Percentiles rank a stretch among this genome's conserved stretches.
Conservation (phyloP, 176 grass and related monocot species). For the Aegilops longissima region DNA sequence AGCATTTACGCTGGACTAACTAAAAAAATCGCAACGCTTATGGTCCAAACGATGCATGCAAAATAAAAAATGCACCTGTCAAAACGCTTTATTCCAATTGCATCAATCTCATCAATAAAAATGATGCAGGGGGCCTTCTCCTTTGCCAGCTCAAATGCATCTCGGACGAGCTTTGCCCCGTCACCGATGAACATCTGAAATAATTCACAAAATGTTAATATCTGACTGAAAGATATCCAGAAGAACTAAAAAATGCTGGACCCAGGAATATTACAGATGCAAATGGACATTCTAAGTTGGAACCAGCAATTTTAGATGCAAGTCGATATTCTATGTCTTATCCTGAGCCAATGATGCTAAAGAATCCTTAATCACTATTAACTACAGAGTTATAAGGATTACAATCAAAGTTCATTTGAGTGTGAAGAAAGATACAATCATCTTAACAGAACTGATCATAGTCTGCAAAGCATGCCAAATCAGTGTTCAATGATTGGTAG, state of each 20-base stretch:
- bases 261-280: not conserved
- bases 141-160: conserved; percentile 84
- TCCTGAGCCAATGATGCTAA: not conserved
- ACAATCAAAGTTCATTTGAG: not conserved
- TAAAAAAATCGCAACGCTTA: not conserved
- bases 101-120: conserved; percentile 88
- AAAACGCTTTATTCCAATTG: conserved; percentile 83
- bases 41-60: not conserved
- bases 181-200: conserved; percentile 80
- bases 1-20: not conserved
- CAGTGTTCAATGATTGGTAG: not conserved
- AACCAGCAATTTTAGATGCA: not conserved
- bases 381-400: not conserved
- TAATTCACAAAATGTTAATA: not conserved
- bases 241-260: not conserved
- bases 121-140: conserved; percentile 87
- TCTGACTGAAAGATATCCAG: not conserved
- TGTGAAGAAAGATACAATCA: not conserved
- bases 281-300: not conserved
- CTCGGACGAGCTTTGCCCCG: conserved; percentile 73
- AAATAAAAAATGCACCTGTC: conserved; percentile 47
- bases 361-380: not conserved
- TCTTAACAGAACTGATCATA: not conserved
- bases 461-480: not conserved
- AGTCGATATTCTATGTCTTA: not conserved